phyloP scores from a whole-genome alignment of 2,329 filamentous ascomycete genomes.

The Aspergillus bombycis region DNA sequence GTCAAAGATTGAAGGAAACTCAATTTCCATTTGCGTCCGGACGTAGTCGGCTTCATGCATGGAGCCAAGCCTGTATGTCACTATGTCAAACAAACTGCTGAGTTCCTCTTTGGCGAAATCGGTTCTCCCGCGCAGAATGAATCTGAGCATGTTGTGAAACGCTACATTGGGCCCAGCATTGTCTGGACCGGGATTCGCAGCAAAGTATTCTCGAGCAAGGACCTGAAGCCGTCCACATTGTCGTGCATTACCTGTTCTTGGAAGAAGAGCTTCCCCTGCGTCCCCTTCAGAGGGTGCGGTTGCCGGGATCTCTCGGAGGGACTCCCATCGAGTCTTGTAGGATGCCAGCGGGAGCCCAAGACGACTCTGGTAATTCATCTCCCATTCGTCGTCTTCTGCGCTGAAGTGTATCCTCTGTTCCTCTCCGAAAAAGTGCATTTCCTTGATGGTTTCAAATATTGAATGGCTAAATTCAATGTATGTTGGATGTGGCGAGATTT shows the following conservation, averaged over 20 bases:
- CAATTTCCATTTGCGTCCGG: slow-evolving; percentile 1
- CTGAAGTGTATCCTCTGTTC: slow-evolving; percentile 19
- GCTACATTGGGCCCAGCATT: slow-evolving; percentile 9
- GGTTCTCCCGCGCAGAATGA: slow-evolving; percentile 6
- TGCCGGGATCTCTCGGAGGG: slow-evolving; percentile 4
- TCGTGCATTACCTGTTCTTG: background rate
- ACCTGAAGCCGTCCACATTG: background rate
- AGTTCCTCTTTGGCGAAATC: slow-evolving; percentile 8
- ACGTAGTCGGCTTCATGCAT: slow-evolving; percentile 9
- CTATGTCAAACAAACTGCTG: slow-evolving; percentile 4
- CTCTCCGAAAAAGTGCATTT: slow-evolving; percentile 11
- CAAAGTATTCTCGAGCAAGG: slow-evolving; percentile 9
- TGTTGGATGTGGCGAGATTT: slow-evolving; percentile 10
- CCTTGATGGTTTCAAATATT: slow-evolving; percentile 11
- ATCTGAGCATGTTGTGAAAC: slow-evolving; percentile 4
- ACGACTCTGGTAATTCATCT: slow-evolving; percentile 15
- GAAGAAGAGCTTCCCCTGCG: background rate
- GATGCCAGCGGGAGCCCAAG: slow-evolving; percentile 17
- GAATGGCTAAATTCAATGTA: slow-evolving; percentile 15
- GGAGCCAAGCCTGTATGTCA: slow-evolving; percentile 5
- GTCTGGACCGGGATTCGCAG: slow-evolving; percentile 7
- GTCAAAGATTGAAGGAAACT: slow-evolving; percentile 3
- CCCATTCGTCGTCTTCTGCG: slow-evolving; percentile 24
- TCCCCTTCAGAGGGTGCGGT: background rate
- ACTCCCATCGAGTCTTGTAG: slow-evolving; percentile 19